Percentiles rank a stretch among this genome's conserved stretches.
Evolutionary conservation across 495 filamentous ascomycete species (phyloP).

Genomic region (Niebla homalea): DNA sequence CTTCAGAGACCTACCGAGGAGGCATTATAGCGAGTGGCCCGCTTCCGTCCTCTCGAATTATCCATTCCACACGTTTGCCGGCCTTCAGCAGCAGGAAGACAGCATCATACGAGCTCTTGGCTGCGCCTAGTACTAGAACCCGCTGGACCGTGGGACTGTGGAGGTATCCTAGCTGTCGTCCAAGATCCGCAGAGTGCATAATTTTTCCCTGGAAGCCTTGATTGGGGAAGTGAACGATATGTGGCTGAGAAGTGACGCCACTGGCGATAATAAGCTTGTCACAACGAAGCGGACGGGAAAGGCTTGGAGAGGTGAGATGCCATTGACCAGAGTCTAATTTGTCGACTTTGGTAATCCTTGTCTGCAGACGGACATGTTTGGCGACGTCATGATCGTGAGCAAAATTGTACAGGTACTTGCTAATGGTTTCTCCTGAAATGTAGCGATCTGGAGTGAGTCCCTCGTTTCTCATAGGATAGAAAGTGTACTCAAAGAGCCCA

Average conservation of each 20-base stretch:
- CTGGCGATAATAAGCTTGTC: constrained; percentile 57
- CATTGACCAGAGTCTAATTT: neutral
- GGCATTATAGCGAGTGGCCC: constrained; percentile 62
- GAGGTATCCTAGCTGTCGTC: constrained; percentile 25
- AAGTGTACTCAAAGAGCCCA: constrained; percentile 56
- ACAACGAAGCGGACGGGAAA: constrained; percentile 11
- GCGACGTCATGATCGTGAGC: constrained; percentile 44
- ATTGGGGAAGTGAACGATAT: constrained; percentile 35
- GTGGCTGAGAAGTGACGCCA: constrained; percentile 50
- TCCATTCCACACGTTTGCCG: constrained; percentile 59
- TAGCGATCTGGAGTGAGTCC: constrained; percentile 49
- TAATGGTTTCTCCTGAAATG: constrained; percentile 52
- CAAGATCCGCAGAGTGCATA: constrained; percentile 50
- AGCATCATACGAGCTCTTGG: constrained; percentile 67
- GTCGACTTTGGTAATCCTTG: constrained; percentile 37
- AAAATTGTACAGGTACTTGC: constrained; percentile 52
- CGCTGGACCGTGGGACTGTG: constrained; percentile 20
- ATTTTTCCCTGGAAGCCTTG: constrained; percentile 35
- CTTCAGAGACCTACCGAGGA: constrained; percentile 14
- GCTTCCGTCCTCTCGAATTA: constrained; percentile 66
- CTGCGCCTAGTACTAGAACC: constrained; percentile 55
- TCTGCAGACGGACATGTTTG: constrained; percentile 38
- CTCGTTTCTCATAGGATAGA: constrained; percentile 56
- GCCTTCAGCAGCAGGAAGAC: constrained; percentile 53
- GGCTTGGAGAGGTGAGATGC: neutral